phyloP scores from a whole-genome alignment of 306 rosid species.

The Elaeagnus macrophylla region DNA sequence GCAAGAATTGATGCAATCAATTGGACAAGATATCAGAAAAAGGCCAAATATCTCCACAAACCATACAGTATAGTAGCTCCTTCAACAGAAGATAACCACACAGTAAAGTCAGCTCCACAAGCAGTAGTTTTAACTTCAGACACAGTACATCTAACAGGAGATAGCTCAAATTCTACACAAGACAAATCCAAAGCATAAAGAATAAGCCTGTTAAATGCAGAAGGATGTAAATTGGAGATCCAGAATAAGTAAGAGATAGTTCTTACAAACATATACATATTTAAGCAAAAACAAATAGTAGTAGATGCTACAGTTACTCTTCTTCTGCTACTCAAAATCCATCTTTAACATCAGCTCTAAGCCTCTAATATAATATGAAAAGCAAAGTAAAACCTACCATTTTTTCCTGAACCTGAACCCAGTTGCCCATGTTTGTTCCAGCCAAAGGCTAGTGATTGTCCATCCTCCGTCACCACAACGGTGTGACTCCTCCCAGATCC shows the following conservation, averaged over 20 bases:
- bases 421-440: slow-evolving; percentile 98
- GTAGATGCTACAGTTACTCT: too few relatives aligned
- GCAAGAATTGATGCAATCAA: slow-evolving; percentile 1
- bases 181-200: slow-evolving; percentile 9
- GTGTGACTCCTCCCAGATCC: slow-evolving; percentile 83
- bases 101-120: slow-evolving; percentile 89
- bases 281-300: too few relatives aligned
- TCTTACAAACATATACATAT: background rate
- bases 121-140: slow-evolving; percentile 60
- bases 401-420: slow-evolving; percentile 67
- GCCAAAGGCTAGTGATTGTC: slow-evolving; percentile 80
- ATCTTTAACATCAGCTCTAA: background rate
- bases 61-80: slow-evolving; percentile 94
- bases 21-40: slow-evolving; percentile 9
- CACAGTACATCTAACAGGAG: slow-evolving; percentile 84
- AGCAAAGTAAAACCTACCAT: slow-evolving; percentile 43
- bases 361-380: slow-evolving; percentile 1
- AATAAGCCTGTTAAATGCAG: slow-evolving; percentile 1
- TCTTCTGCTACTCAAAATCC: too few relatives aligned
- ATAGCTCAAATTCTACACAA: slow-evolving; percentile 59
- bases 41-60: slow-evolving; percentile 29
- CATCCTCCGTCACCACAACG: slow-evolving; percentile 75
- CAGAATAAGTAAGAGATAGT: background rate
- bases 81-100: slow-evolving; percentile 81
- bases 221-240: background rate